phyloP scores from a whole-genome alignment of 352 stramenopile genomes.

The Globisporangium radiosum region DNA sequence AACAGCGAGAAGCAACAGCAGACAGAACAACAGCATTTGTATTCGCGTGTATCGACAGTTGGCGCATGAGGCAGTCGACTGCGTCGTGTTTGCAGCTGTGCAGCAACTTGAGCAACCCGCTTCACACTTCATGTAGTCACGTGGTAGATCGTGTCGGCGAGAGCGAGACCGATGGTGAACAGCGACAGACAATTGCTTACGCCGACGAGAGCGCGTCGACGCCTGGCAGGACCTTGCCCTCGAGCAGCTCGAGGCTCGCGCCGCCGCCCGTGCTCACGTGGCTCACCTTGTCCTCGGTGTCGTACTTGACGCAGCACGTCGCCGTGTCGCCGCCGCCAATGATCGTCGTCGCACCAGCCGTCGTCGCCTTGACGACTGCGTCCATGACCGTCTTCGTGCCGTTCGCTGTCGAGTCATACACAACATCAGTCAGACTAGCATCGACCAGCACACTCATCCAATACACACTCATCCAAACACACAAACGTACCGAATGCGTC shows the following conservation, averaged over 20 bases:
- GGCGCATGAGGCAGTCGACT: too few relatives aligned
- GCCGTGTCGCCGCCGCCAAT: slow-evolving; percentile 98
- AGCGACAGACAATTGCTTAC: slow-evolving; percentile 18
- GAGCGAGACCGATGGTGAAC: not conserved
- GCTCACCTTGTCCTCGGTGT: slow-evolving; percentile 88
- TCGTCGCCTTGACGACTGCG: slow-evolving; percentile 93
- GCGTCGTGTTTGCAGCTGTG: too few relatives aligned
- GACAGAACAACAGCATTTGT: too few relatives aligned
- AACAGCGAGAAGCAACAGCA: too few relatives aligned
- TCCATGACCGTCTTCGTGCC: slow-evolving; percentile 96
- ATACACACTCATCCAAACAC: not conserved
- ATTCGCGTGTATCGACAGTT: too few relatives aligned
- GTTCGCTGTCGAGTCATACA: slow-evolving; percentile 29
- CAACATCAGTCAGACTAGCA: not conserved
- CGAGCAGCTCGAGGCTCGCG: slow-evolving; percentile 95
- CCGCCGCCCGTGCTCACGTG: slow-evolving; percentile 92
- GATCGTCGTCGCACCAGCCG: slow-evolving; percentile 93
- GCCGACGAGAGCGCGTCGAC: slow-evolving; percentile 91
- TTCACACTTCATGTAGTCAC: too few relatives aligned
- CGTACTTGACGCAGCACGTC: slow-evolving; percentile 84
- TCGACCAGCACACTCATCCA: not conserved
- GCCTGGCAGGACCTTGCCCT: slow-evolving; percentile 98
- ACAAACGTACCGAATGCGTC: slow-evolving; percentile 89
- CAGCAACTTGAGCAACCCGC: too few relatives aligned
- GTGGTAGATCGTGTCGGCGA: not conserved